Base-by-base conservation (phyloP, 2,329 filamentous ascomycete genomes). In the Fusarium beomiforme region DNA sequence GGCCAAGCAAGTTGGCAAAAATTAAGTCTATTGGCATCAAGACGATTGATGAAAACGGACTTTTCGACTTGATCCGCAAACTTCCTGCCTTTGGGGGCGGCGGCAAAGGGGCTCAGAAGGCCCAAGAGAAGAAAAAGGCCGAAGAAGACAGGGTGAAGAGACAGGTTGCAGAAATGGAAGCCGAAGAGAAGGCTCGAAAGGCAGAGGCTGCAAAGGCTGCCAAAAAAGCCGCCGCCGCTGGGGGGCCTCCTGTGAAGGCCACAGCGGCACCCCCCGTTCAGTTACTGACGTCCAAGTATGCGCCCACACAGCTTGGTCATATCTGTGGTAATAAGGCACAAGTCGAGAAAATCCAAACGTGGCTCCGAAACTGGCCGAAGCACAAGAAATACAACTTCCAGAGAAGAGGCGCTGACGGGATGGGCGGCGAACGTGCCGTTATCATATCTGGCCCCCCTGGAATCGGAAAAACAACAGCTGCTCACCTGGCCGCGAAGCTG, bases 401-500 rank as follows among this genome's bases (percentile, higher is more conserved):
- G 79, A 89, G 91, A 76, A 89, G 90, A 64, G 96, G 96, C 1
- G 87, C 92, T 13, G 95, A 98, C 80, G 96, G 95, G 3, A 91
- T 91, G 79, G 95, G 95, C 36, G 87, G 87, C 0, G 93, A 92
- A 75, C 91, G 96, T 70, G 93, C 95, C n/a, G 91, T 98, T 72
- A 97, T 98, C 79, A 91, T 99, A 59, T 95, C 97, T 73, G 96
- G 96, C 0, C 95, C 96, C 19, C 96, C 96, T 33, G 96, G 96
- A 21, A 97, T 99, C 72, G 96, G 96, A 74, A 99, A 99, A 83
- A 99, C 96, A 4, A 99, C 96, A 34, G 94, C 97, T 53, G 96
- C 96, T 26, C 96, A 99, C 83, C 85, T 99, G 33, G 93, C 97
- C 19, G 95, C 96, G 1, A 97, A 94, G 77, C 83, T 98, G 23